These are phyloP conservation scores for Phytophthora sp. DNA, from an alignment of 352 stramenopile genomes.

Conservation along the genomic window DNA sequence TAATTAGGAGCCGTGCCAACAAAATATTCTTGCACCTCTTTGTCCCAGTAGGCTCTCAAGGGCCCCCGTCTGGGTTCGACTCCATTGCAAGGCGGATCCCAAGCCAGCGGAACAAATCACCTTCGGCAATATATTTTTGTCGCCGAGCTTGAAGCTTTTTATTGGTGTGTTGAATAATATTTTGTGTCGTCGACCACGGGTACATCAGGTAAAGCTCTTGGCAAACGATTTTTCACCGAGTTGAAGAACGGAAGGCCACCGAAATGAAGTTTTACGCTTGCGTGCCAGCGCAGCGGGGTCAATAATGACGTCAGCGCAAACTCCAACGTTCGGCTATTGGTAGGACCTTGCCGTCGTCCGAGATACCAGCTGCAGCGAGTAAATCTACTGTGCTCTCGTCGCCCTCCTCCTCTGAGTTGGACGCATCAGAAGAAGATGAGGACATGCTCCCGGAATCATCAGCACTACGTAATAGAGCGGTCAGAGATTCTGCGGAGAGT, in stretches of 20 bases:
- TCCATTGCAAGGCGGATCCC: neutral
- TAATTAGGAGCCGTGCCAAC: constrained; percentile 2
- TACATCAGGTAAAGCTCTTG: constrained; percentile 11
- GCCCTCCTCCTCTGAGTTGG: neutral
- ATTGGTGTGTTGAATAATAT: constrained; percentile 4
- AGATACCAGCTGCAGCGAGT: too few relatives aligned
- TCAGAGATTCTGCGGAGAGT: too few relatives aligned
- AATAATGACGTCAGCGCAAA: neutral
- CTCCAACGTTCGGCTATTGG: neutral
- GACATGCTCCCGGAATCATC: too few relatives aligned
- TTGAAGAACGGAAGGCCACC: neutral
- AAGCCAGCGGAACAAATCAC: constrained; percentile 9
- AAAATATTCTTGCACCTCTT: neutral
- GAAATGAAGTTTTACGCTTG: neutral
- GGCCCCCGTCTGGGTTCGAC: neutral
- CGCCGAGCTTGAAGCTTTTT: neutral
- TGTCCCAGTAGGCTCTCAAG: constrained; percentile 2
- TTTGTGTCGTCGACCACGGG: neutral
- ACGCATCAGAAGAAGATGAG: too few relatives aligned
- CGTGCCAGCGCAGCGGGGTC: neutral
- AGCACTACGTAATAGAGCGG: too few relatives aligned
- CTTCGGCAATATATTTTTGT: constrained; percentile 2
- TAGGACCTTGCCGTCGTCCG: too few relatives aligned
- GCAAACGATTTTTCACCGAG: constrained; percentile 1
- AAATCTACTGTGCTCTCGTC: too few relatives aligned